Base-by-base conservation (phyloP, 768 basidiomycete genomes). In the Dioszegia crocea region DNA sequence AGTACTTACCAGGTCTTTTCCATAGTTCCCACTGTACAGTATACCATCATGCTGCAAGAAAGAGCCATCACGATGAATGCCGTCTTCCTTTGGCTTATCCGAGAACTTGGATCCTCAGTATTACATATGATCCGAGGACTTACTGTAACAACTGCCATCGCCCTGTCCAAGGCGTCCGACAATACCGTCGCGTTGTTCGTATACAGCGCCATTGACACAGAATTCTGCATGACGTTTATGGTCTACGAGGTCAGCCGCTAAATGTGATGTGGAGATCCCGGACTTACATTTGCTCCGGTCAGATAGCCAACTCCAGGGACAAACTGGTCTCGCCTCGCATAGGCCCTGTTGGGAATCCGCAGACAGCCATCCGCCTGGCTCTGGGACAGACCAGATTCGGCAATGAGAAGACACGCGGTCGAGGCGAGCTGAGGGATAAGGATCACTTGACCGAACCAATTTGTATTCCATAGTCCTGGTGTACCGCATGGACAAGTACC, bases 11-110 rank as follows among this genome's bases (percentile, higher is more conserved):
- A 81, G 55, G 59, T 80, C 81, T 57, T 81, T 81, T 17, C 83
- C 87, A 62, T 88, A 88, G 67, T 87, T 87, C 39, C 74, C 87
- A 49, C 84, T 86, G 67, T 86, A 87, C 4, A 86, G 72, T n/a
- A 86, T 79, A 19, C 86, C 86, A 19, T 66, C 74, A 71, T 88
- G 87, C 71, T 87, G 79, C 40, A 63, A 61, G 60, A 80, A 81
- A 51, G 75, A 77, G 2, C 80, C 80, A 62, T 82, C 81, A 0
- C 75, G 68, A 19, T 80, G 65, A 31, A 88, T 86, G 8, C 87
- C 86, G 66, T 89, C 87, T 14, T 80, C 82, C 59, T 76, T 79
- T 0, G 48, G 41, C 27, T 33, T 17, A 30, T 67, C 60, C 4
- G 62, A 59, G 51, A 59, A 67, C 56, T 61, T 30, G 1, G 21